Percentiles rank a stretch among this genome's conserved stretches.
Evolutionary conservation across 257 asterid genomes (phyloP).

Genomic region (Solanum peruvianum): DNA sequence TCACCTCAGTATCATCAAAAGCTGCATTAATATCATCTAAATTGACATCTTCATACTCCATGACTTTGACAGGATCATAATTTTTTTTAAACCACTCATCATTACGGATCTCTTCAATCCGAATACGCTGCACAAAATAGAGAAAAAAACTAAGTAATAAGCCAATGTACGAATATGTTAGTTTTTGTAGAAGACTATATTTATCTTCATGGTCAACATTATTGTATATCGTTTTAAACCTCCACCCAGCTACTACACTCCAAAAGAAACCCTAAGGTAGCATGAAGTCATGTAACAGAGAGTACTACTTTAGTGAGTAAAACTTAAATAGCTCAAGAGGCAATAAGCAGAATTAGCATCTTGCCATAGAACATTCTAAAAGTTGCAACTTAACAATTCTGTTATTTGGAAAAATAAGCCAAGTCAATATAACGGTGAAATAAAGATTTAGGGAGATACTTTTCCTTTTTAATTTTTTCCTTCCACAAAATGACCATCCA

Average conservation of each 20-base stretch:
- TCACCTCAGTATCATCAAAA: conserved; percentile 94
- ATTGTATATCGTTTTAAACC: background rate
- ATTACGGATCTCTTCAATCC: conserved; percentile 72
- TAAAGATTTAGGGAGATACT: background rate
- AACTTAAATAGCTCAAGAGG: background rate
- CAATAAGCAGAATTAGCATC: background rate
- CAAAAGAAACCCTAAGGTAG: background rate
- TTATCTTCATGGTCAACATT: background rate
- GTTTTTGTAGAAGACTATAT: background rate
- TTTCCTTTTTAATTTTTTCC: background rate
- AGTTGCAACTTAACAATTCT: background rate
- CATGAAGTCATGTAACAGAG: background rate
- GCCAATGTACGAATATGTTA: background rate
- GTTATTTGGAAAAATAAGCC: background rate
- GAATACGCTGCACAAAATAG: conserved; percentile 63
- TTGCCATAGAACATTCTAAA: background rate
- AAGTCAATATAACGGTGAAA: background rate
- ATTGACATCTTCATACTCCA: conserved; percentile 82
- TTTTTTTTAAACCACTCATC: conserved; percentile 87
- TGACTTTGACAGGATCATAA: conserved; percentile 57
- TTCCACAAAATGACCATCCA: background rate
- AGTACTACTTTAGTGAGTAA: background rate
- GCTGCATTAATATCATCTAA: conserved; percentile 96
- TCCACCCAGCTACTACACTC: background rate
- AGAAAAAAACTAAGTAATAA: background rate